These are phyloP conservation scores for Polytrichum commune DNA, from an alignment of 225 moss, liverwort and hornwort species.

Conservation along the genomic window DNA sequence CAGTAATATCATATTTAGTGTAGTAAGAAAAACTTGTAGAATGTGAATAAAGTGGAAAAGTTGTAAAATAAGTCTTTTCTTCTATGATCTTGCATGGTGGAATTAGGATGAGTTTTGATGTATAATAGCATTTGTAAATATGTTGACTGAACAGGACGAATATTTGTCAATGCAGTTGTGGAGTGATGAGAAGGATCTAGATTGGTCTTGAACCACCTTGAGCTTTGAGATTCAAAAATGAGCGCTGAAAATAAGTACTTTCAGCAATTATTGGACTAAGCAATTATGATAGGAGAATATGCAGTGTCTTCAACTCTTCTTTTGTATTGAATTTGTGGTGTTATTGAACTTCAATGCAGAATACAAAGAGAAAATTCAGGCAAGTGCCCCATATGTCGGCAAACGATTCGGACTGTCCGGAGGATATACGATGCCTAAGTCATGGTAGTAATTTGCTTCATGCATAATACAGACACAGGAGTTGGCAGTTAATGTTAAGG, in stretches of 20 bases:
- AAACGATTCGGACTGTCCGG: slow-evolving; percentile 63
- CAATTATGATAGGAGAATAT: too few species aligned
- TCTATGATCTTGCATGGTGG: background rate
- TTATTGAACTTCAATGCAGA: slow-evolving; percentile 37
- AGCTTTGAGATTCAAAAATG: too few species aligned
- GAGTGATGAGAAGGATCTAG: background rate
- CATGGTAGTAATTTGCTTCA: background rate
- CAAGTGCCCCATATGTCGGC: slow-evolving; percentile 84
- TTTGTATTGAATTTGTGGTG: slow-evolving; percentile 5
- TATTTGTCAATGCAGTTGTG: background rate
- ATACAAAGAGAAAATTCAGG: slow-evolving; percentile 53
- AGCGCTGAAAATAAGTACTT: background rate
- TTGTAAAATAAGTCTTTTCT: too few species aligned
- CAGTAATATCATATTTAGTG: too few species aligned
- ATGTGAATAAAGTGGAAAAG: too few species aligned
- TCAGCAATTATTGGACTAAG: background rate
- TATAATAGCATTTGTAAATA: background rate
- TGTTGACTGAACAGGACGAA: background rate
- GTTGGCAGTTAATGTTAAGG: too few species aligned
- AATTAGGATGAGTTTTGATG: background rate
- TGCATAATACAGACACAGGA: too few species aligned
- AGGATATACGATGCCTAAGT: slow-evolving; percentile 65
- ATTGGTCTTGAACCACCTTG: too few species aligned
- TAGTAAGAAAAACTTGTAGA: too few species aligned
- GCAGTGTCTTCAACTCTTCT: background rate